A percentile compares a stretch with the other conserved stretches of the same genome.
phyloP scores from a whole-genome alignment of 306 rosid genomes.

The Quercus dentata region DNA sequence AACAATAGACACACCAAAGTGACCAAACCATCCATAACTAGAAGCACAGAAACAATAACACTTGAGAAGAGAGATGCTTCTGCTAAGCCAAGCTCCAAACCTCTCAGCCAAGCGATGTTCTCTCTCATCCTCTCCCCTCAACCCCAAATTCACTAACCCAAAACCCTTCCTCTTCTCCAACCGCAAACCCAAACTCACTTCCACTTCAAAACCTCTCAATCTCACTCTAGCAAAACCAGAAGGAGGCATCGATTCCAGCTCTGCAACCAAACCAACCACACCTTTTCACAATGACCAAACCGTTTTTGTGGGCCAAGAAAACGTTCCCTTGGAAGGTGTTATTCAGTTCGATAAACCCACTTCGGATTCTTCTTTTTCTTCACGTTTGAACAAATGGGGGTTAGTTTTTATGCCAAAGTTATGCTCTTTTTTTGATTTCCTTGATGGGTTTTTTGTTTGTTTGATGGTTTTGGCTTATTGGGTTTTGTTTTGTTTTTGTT shows the following conservation, averaged over 20 bases:
- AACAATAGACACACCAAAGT: too few species aligned
- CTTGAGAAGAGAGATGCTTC: slow-evolving; percentile 29
- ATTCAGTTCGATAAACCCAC: slow-evolving; percentile 83
- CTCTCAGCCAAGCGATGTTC: slow-evolving; percentile 41
- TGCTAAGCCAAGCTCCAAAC: slow-evolving; percentile 51
- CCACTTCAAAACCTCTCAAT: slow-evolving; percentile 39
- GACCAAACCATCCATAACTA: too few species aligned
- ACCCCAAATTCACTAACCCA: slow-evolving; percentile 35
- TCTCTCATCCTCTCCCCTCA: slow-evolving; percentile 32
- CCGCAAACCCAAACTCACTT: slow-evolving; percentile 32
- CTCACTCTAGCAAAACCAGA: slow-evolving; percentile 58
- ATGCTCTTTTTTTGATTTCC: background rate
- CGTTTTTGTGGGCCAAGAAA: slow-evolving; percentile 59
- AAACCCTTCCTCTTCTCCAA: slow-evolving; percentile 41
- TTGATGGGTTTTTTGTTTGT: background rate
- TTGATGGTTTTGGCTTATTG: background rate
- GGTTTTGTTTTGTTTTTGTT: slow-evolving; percentile 4
- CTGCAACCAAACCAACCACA: slow-evolving; percentile 25
- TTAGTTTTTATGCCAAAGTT: slow-evolving; percentile 2
- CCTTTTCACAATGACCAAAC: slow-evolving; percentile 43
- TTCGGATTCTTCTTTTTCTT: slow-evolving; percentile 29
- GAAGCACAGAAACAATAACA: too few species aligned
- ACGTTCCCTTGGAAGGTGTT: slow-evolving; percentile 89
- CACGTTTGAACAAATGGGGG: slow-evolving; percentile 88
- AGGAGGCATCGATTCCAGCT: slow-evolving; percentile 42